Evolutionary conservation across 208 protist genomes (phyloP).

Genomic region (Wallacemonas sp.): DNA sequence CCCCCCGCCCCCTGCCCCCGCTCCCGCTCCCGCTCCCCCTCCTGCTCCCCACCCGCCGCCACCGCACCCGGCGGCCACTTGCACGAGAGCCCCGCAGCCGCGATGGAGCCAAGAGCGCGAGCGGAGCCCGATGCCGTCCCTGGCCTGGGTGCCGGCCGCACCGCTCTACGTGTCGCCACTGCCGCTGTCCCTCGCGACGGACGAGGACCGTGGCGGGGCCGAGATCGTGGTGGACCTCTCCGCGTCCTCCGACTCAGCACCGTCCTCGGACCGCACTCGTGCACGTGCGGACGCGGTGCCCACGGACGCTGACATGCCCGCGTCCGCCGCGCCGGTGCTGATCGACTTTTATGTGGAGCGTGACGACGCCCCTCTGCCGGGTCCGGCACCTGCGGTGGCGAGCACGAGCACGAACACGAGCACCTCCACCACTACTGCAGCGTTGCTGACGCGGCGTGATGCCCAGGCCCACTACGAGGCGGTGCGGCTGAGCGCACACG

Average conservation of each 20-base stretch:
- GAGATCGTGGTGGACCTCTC: slow-evolving; percentile 11
- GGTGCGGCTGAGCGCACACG: neutral
- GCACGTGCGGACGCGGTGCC: neutral
- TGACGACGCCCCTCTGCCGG: neutral
- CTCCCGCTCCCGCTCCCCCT: too few species aligned
- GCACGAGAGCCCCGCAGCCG: neutral
- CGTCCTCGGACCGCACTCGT: neutral
- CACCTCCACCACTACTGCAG: too few species aligned
- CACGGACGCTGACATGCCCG: neutral
- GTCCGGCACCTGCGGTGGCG: neutral
- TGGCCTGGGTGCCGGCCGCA: slow-evolving; percentile 8
- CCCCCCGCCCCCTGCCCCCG: too few species aligned
- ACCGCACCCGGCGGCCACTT: neutral
- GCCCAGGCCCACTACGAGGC: neutral
- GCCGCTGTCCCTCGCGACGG: slow-evolving; percentile 5
- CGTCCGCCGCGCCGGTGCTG: neutral
- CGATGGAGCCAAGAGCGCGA: neutral
- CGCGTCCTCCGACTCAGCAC: neutral
- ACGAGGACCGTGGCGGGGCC: slow-evolving; percentile 1
- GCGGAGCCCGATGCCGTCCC: neutral
- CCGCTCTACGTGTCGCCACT: slow-evolving; percentile 1
- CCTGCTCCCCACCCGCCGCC: too few species aligned
- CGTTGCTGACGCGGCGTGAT: too few species aligned
- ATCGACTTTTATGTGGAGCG: slow-evolving; percentile 19
- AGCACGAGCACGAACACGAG: too few species aligned